These are phyloP conservation scores for Trichoderma asperelloides DNA, from an alignment of 495 filamentous ascomycete species.

Conservation along the genomic window DNA sequence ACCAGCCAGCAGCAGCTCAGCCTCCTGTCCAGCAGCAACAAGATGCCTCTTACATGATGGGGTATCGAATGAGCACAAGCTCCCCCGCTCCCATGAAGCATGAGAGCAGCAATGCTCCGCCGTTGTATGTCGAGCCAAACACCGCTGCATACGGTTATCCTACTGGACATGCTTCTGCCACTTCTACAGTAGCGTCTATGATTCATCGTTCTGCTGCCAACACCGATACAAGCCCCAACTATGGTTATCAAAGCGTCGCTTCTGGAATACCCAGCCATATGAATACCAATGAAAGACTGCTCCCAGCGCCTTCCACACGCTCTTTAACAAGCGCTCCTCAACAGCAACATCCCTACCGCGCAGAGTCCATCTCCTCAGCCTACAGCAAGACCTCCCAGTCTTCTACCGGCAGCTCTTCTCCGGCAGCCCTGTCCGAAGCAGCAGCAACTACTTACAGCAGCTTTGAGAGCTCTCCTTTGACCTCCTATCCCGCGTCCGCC, in stretches of 20 bases:
- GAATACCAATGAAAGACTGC: background rate
- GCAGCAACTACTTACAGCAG: background rate
- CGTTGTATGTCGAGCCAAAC: slow-evolving; percentile 1
- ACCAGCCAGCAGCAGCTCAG: background rate
- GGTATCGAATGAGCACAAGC: background rate
- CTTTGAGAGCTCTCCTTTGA: background rate
- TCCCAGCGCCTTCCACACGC: background rate
- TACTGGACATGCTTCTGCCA: background rate
- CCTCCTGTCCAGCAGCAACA: background rate
- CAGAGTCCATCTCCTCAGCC: slow-evolving; percentile 5
- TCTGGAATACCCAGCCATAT: background rate
- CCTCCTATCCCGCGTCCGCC: background rate
- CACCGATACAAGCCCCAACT: background rate
- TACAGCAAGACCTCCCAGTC: slow-evolving; percentile 8
- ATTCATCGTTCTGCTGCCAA: background rate
- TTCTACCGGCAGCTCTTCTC: background rate
- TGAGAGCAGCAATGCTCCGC: background rate
- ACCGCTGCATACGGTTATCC: background rate
- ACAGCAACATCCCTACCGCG: slow-evolving; percentile 1
- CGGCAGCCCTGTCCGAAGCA: background rate
- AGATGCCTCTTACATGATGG: background rate
- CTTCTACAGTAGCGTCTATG: background rate
- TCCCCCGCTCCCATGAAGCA: background rate
- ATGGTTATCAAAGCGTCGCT: background rate
- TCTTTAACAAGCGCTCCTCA: background rate